Evolutionary conservation across 2,329 filamentous ascomycete genomes (phyloP), one percentile per base, ranked within the genome.

Genomic region (Endothia cerciana): DNA sequence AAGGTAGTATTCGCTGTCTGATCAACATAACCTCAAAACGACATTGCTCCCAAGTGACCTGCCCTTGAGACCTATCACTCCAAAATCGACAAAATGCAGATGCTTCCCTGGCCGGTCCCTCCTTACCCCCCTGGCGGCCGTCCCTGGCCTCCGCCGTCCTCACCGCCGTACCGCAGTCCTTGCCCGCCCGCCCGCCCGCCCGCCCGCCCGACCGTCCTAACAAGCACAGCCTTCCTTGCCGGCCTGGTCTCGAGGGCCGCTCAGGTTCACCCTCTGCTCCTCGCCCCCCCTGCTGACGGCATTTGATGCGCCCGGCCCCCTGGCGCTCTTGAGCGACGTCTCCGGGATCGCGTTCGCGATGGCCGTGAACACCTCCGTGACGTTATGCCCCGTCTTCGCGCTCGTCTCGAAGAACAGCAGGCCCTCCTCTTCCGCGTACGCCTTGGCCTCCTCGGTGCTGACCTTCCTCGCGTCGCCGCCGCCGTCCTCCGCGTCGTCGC

Each of bases 341-440:
- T 99, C 95, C 1, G 95, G 95, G 73, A 99, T 99, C 49, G 94
- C 93, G 76, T 98, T 98, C 67, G 95, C 95, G 76, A 99, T 99
- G 40, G 95, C 95, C 56, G 94, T 97, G 76, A 99, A 99, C 40
- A 99, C 95, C 73, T 97, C 94, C 62, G 91, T 89, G 47, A 99
- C 95, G 77, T 97, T 97, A 75, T 91, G 87, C 33, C 95, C 95
- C 4, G 93, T 95, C 88, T 99, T 99, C 58, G 95, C 95, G 77
- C 92, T 97, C 19, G 95, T 99, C 84, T 99, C 95, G 77, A 97
- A 98, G 82, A 99, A 99, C 70, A 99, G 79, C 71, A 99, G 82
- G 63, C 90, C 88, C 80, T 99, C 95, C 79, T 98, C 94, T 72
- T 98, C 94, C 8, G 95, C 95, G 79, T 98, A 99, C 64, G 88